Conservation (phyloP, 768 basidiomycete genomes). For the Phaeotremella fagi region DNA sequence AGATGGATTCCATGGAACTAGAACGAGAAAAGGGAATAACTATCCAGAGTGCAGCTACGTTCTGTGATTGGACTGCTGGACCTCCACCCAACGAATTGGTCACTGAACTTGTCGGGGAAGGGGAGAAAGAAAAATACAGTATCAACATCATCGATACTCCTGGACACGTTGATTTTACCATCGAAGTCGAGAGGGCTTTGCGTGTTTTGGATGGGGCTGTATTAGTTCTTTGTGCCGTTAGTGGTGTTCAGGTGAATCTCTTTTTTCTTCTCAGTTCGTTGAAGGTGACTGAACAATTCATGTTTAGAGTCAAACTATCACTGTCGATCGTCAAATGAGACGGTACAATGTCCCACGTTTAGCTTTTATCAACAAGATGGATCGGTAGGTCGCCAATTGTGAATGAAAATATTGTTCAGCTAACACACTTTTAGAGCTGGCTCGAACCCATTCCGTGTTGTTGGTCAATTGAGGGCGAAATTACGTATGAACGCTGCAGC, state of each 20-base stretch:
- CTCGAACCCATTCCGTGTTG: slow-evolving; percentile 93
- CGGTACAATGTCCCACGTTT: slow-evolving; percentile 92
- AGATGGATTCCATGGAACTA: slow-evolving; percentile 99
- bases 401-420: background rate
- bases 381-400: slow-evolving; percentile 56
- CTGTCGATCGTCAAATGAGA: slow-evolving; percentile 97
- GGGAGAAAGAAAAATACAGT: slow-evolving; percentile 69
- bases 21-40: slow-evolving; percentile 99
- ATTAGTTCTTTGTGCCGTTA: slow-evolving; percentile 91
- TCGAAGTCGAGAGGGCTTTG: slow-evolving; percentile 95
- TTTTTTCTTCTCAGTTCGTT: background rate
- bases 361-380: slow-evolving; percentile 99
- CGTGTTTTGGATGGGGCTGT: slow-evolving; percentile 96
- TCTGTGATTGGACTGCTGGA: slow-evolving; percentile 87
- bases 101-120: slow-evolving; percentile 15
- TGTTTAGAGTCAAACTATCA: slow-evolving; percentile 89
- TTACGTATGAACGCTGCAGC: slow-evolving; percentile 89
- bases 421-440: slow-evolving; percentile 89
- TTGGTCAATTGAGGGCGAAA: slow-evolving; percentile 84
- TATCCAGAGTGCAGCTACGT: slow-evolving; percentile 97
- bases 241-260: slow-evolving; percentile 75
- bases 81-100: slow-evolving; percentile 49
- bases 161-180: slow-evolving; percentile 98
- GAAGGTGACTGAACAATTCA: background rate
- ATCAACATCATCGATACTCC: slow-evolving; percentile 99